Percentiles rank a stretch among this genome's conserved stretches.
Evolutionary conservation across 2,329 filamentous ascomycete genomes (phyloP).

Genomic region (Colletotrichum endophyticum): DNA sequence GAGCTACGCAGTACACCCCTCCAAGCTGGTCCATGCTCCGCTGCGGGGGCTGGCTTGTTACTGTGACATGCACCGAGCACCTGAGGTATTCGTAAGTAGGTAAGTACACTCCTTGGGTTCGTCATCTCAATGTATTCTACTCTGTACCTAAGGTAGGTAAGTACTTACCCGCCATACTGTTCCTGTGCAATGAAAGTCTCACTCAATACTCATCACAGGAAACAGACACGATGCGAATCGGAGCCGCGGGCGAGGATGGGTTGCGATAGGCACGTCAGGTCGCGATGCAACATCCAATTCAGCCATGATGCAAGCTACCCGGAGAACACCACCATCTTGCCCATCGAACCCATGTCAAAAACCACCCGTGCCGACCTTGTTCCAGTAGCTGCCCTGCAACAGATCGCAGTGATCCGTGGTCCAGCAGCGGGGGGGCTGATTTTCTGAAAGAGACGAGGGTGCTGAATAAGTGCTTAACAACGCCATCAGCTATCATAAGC

Average conservation of each 20-base stretch:
- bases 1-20: neutral
- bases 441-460: neutral
- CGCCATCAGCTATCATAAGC: neutral
- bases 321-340: neutral
- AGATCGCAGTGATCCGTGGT: neutral
- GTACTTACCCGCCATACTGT: neutral
- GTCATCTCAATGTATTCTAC: neutral
- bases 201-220: neutral
- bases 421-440: neutral
- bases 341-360: neutral
- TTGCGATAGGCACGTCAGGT: neutral
- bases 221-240: neutral
- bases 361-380: neutral
- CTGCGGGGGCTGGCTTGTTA: neutral
- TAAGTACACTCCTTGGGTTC: neutral
- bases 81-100: neutral
- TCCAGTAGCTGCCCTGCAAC: neutral
- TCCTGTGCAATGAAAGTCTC: neutral
- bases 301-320: neutral
- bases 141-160: neutral
- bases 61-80: too few relatives aligned
- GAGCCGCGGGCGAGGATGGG: neutral
- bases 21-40: neutral
- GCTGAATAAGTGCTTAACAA: constrained; percentile 20
- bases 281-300: neutral